phyloP scores from a whole-genome alignment of 2,329 filamentous ascomycete genomes.

The Trichoderma sp. region DNA sequence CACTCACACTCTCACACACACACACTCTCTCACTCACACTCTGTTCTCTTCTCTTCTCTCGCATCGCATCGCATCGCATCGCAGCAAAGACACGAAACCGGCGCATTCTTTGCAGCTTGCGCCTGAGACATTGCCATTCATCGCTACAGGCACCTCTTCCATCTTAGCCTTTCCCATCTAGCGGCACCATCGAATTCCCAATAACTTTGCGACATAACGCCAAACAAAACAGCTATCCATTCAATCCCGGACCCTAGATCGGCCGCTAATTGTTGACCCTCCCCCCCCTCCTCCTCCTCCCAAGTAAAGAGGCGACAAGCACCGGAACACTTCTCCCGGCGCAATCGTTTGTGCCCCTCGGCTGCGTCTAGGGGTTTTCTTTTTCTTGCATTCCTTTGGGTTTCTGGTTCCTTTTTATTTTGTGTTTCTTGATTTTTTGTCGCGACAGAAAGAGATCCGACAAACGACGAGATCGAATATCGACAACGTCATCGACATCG shows the following conservation, averaged over 20 bases:
- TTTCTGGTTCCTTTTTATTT: neutral
- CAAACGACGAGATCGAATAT: neutral
- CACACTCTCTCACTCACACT: neutral
- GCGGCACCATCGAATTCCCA: neutral
- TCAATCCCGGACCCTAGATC: conserved; percentile 10
- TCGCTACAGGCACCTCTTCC: neutral
- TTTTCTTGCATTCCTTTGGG: conserved; percentile 2
- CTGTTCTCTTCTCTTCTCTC: neutral
- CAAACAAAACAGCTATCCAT: neutral
- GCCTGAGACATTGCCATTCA: neutral
- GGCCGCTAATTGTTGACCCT: neutral
- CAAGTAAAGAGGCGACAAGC: neutral
- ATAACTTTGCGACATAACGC: neutral
- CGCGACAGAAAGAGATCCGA: neutral
- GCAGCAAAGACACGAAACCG: neutral
- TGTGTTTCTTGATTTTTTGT: neutral
- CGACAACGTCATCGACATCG: neutral
- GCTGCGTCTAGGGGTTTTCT: neutral
- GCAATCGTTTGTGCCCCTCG: conserved; percentile 4
- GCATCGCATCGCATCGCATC: neutral
- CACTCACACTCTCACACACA: too few relatives aligned
- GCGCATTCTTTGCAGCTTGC: neutral
- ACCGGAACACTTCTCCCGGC: neutral
- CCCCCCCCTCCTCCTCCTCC: too few relatives aligned
- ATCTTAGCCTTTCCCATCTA: neutral